phyloP scores from a whole-genome alignment of 1,139 yeast species.

The Geotrichum candidum region DNA sequence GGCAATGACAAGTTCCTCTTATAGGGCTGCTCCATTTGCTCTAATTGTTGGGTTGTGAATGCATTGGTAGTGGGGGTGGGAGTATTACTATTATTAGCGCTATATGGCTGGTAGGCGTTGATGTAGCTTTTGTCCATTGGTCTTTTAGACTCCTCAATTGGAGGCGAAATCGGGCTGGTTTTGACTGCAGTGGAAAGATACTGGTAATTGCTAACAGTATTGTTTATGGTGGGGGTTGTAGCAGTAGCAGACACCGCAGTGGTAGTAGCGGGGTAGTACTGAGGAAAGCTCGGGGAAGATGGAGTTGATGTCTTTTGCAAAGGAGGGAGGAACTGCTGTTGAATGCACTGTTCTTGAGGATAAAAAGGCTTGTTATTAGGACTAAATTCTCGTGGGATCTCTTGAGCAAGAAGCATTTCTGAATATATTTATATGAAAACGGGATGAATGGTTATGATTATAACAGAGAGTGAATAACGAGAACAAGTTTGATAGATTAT shows the following conservation, averaged over 20 bases:
- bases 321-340: not conserved
- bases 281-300: slow-evolving; percentile 9
- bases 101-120: not conserved
- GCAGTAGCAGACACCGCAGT: not conserved
- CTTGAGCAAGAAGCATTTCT: slow-evolving; percentile 6
- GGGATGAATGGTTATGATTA: not conserved
- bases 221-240: not conserved
- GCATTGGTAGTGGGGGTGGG: not conserved
- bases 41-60: not conserved
- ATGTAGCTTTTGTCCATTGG: not conserved
- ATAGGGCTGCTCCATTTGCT: slow-evolving; percentile 3
- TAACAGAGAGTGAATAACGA: not conserved
- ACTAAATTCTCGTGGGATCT: slow-evolving; percentile 3
- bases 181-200: not conserved
- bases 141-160: not conserved
- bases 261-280: slow-evolving; percentile 4
- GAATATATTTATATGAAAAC: not conserved
- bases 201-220: not conserved
- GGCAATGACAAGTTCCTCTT: slow-evolving; percentile 9
- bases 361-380: slow-evolving; percentile 1
- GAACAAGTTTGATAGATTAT: not conserved
- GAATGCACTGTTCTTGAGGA: not conserved
- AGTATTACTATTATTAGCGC: not conserved
- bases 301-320: slow-evolving; percentile 6
- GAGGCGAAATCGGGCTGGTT: not conserved